Evolutionary conservation across 805 yeast genomes (phyloP), one percentile per base, ranked within the genome.

Genomic region (Suhomyces faveliae): DNA sequence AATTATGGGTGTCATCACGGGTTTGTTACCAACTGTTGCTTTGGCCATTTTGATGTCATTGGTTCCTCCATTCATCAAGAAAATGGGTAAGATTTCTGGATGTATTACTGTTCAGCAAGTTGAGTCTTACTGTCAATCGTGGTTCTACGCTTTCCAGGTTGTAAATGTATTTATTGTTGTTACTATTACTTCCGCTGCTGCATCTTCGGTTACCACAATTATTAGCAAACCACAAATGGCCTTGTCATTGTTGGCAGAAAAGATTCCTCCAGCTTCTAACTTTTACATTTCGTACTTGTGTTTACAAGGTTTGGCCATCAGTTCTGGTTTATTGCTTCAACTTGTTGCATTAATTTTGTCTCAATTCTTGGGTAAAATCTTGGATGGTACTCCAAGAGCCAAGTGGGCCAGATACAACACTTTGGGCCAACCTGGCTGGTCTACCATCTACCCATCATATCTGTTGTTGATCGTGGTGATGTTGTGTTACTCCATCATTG

Each of bases 311-410:
- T 60, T 62, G 56, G 46, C 56, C 11, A 49, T 60, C 42, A 54
- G 64, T 8, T 54, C 64, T 4, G 60, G 59, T 13, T 50, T 58
- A 40, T 51, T 62, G 40, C 48, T 55, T 40, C 65, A 59, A 41
- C 30, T 62, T 47, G 69, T 84, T 35, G 79, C 83, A 2, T 73
- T 94, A 58, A 76, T 87, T 46, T 72, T 91, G 53, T 83, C 87
- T 45, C 83, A 86, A 61, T 70, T 85, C 30, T 72, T 91, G 50
- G 88, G 94, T 24, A 73, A 72, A 53, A 50, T 89, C 19, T 76
- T 94, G 51, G 96, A 90, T 64, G 77, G 79, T 46, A 89, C 98
- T 5, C 98, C 98, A 51, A 83, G 98, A 70, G 84, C 89, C 68
- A 87, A 85, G 72, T 92, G 97, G 97, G 80, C 66, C 51, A 82